Percentiles rank a stretch among this genome's conserved stretches.
Conservation (phyloP, 2,329 filamentous ascomycete species). For the Cadophora gregata region DNA sequence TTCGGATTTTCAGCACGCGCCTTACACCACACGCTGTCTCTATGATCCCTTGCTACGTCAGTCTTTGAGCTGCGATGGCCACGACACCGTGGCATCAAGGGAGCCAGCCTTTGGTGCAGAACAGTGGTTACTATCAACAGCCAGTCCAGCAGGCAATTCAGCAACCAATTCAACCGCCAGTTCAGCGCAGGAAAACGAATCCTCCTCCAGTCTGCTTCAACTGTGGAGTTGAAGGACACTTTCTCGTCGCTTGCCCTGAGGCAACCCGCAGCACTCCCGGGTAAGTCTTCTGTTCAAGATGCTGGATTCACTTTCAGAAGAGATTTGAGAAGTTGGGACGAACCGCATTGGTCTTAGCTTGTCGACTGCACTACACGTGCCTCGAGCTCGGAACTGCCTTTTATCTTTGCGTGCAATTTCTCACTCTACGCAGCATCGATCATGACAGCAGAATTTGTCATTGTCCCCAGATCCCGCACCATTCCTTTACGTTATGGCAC, state of each 20-base stretch:
- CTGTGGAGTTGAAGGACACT: slow-evolving; percentile 58
- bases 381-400: background rate
- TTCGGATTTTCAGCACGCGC: background rate
- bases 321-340: background rate
- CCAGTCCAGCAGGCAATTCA: slow-evolving; percentile 18
- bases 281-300: slow-evolving; percentile 49
- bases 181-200: slow-evolving; percentile 29
- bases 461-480: too few species aligned
- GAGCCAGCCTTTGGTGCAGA: slow-evolving; percentile 29
- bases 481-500: background rate
- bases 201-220: slow-evolving; percentile 56
- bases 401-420: slow-evolving; percentile 1
- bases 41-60: slow-evolving; percentile 29
- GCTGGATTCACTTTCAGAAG: background rate
- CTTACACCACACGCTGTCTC: background rate
- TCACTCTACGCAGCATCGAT: background rate
- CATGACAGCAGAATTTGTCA: background rate
- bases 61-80: slow-evolving; percentile 32
- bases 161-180: slow-evolving; percentile 18
- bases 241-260: slow-evolving; percentile 59
- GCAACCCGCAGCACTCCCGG: slow-evolving; percentile 54
- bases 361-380: slow-evolving; percentile 4
- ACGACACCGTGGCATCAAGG: slow-evolving; percentile 35
- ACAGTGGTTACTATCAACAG: slow-evolving; percentile 22
- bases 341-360: background rate